These are phyloP conservation scores for Fusarium luffae DNA, from an alignment of 2,329 filamentous ascomycete species.

Conservation along the genomic window DNA sequence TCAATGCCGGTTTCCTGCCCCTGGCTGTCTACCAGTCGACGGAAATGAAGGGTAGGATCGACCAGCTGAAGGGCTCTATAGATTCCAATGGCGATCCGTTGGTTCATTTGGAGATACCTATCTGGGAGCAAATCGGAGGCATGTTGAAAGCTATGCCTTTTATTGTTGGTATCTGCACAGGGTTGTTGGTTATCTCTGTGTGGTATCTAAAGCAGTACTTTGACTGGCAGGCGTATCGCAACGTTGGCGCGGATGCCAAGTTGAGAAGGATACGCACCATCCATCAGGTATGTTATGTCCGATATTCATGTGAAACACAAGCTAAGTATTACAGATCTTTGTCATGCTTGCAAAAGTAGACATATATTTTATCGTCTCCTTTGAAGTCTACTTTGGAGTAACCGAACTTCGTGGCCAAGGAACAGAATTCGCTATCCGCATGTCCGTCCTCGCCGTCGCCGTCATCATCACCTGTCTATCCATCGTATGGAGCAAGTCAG, in stretches of 20 bases:
- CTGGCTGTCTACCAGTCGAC: background rate
- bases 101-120: slow-evolving; percentile 1
- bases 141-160: background rate
- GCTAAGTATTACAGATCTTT: background rate
- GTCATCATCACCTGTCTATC: background rate
- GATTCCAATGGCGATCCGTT: background rate
- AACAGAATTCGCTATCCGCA: background rate
- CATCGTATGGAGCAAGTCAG: slow-evolving; percentile 2
- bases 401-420: background rate
- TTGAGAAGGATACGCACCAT: slow-evolving; percentile 9
- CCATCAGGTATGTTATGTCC: background rate
- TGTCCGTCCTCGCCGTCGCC: background rate
- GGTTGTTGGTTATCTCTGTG: background rate
- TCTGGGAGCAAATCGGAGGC: background rate
- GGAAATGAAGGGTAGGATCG: background rate
- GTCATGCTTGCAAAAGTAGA: slow-evolving; percentile 10
- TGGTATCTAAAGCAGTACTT: slow-evolving; percentile 17
- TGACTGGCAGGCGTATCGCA: slow-evolving; percentile 17
- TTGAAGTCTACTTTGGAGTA: background rate
- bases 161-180: background rate
- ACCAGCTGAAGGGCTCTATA: background rate
- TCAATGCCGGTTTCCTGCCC: slow-evolving; percentile 5
- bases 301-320: background rate
- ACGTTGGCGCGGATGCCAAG: slow-evolving; percentile 6
- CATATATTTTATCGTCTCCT: slow-evolving; percentile 6